Base-by-base conservation (phyloP, 345 rosid genomes). In the Viola odorata region DNA sequence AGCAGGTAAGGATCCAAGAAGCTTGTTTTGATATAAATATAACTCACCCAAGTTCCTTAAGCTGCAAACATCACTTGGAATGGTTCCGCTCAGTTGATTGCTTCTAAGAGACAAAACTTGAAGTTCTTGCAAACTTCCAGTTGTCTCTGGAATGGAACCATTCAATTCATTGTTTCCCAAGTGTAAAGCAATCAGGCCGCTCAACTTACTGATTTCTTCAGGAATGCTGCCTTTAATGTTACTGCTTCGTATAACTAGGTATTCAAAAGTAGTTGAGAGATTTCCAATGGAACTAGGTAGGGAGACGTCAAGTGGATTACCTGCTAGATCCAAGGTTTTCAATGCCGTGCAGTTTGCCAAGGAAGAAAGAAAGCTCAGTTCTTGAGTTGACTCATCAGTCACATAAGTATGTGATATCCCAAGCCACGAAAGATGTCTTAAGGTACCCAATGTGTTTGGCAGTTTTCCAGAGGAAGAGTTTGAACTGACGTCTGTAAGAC, bases 181-280 rank as follows among this genome's bases (percentile, higher is more conserved):
- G 41, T 1, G 1, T 39, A 75, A 7, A 8, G 0, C 3, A 11
- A 32, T 37, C 62, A 62, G 39, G 68, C 49, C 12, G 11, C 37
- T 66, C 9, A 66, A 11, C 49, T 53, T 62, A 0, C 63, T 63
- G 7, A 69, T 50, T 60, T 42, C 77, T 51, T 9, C 5, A 6
- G 69, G 62, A 36, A 67, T 73, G 6, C 12, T 47, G 23, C 77
- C 72, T n/a, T n/a, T n/a, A n/a, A n/a, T n/a, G n/a, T n/a, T n/a
- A n/a, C n/a, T n/a, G n/a, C n/a, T n/a, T n/a, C n/a, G n/a, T n/a
- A n/a, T n/a, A n/a, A n/a, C n/a, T n/a, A n/a, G n/a, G n/a, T n/a
- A n/a, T n/a, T n/a, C n/a, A n/a, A n/a, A n/a, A n/a, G n/a, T n/a
- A n/a, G n/a, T n/a, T n/a, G n/a, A n/a, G n/a, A n/a, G n/a, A n/a